Percentiles rank a stretch among this genome's conserved stretches.
Evolutionary conservation across 176 grass and related monocot species (phyloP).

Genomic region (Aegilops tauschii): DNA sequence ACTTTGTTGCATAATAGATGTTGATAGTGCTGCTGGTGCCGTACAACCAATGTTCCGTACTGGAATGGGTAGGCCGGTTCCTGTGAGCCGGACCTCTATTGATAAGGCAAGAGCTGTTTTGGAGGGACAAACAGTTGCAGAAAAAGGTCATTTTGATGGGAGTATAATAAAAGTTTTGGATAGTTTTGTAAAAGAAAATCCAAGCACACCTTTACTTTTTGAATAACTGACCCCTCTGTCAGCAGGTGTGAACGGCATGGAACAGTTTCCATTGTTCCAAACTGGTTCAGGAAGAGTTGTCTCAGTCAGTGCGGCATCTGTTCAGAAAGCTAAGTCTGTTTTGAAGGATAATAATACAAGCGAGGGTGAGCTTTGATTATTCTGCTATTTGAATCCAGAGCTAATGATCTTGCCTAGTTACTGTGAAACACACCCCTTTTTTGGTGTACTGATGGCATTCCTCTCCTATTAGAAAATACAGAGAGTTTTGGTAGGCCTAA

Average conservation of each 20-base stretch:
- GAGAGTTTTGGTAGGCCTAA: slow-evolving; percentile 18
- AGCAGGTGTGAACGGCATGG: slow-evolving; percentile 11
- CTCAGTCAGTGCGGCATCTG: slow-evolving; percentile 32
- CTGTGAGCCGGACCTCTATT: slow-evolving; percentile 45
- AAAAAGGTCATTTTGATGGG: slow-evolving; percentile 29
- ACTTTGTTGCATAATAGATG: background rate
- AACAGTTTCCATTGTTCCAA: slow-evolving; percentile 41
- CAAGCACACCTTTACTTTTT: slow-evolving; percentile 13
- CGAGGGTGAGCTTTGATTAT: slow-evolving; percentile 20
- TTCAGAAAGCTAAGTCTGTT: slow-evolving; percentile 44
- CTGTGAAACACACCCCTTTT: background rate
- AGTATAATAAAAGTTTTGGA: background rate
- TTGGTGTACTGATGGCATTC: slow-evolving; percentile 13
- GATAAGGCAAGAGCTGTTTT: slow-evolving; percentile 54
- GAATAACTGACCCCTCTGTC: background rate
- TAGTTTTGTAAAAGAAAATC: background rate
- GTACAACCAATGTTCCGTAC: slow-evolving; percentile 48
- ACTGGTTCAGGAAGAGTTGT: slow-evolving; percentile 48
- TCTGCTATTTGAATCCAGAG: background rate
- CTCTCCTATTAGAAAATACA: slow-evolving; percentile 20
- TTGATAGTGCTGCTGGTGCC: background rate
- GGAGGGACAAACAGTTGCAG: slow-evolving; percentile 28
- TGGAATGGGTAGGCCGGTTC: slow-evolving; percentile 35
- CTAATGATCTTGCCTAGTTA: background rate
- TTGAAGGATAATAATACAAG: slow-evolving; percentile 43